Evolutionary conservation across 305 asterid genomes (phyloP).

Genomic region (Striga hermonthica): DNA sequence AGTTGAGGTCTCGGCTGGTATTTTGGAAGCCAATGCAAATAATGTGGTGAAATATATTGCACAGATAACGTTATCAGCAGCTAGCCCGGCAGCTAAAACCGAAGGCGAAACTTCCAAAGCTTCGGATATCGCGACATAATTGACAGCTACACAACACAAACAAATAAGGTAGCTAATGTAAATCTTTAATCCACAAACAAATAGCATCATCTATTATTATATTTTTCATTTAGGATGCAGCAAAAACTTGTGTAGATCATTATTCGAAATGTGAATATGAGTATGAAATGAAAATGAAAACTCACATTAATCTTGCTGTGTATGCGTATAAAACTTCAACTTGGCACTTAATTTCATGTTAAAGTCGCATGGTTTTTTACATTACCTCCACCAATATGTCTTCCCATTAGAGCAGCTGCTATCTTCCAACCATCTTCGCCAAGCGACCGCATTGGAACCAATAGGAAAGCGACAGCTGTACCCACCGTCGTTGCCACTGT

Average conservation of each 20-base stretch:
- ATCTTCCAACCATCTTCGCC: conserved; percentile 90
- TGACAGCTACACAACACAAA: conserved; percentile 61
- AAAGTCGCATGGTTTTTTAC: neutral
- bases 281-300: too few species aligned
- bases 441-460: conserved; percentile 87
- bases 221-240: neutral
- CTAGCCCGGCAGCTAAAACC: conserved; percentile 82
- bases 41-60: conserved; percentile 74
- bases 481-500: conserved; percentile 90
- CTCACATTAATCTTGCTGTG: conserved; percentile 22
- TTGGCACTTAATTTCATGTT: neutral
- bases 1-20: conserved; percentile 68
- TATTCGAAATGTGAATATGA: neutral
- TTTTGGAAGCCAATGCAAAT: conserved; percentile 77
- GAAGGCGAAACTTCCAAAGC: conserved; percentile 82
- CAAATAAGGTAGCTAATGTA: neutral
- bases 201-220: neutral
- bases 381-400: conserved; percentile 97
- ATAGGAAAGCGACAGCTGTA: conserved; percentile 60
- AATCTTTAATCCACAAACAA: neutral
- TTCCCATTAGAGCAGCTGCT: conserved; percentile 96
- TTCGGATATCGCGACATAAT: conserved; percentile 86
- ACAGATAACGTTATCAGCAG: conserved; percentile 95
- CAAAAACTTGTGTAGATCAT: neutral
- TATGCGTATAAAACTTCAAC: neutral